Base-by-base conservation (phyloP, 495 filamentous ascomycete genomes). In the Parathielavia hyrcaniae region DNA sequence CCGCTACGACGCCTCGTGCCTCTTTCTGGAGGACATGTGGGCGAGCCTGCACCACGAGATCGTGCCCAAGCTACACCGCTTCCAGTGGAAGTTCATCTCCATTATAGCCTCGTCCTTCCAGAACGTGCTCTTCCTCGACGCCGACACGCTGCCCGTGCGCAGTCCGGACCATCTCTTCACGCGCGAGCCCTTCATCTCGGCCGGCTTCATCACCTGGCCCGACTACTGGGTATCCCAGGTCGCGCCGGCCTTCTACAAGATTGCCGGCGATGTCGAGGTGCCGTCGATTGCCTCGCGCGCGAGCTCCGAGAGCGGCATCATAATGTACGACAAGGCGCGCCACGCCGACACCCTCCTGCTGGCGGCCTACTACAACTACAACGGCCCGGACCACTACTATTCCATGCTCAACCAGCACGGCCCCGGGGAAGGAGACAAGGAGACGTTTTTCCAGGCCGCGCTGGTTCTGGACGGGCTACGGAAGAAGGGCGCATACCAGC, bases 341-440 rank as follows among this genome's bases (percentile, higher is more conserved):
- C 83, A 87, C 40, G 60, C 64, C 17, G 63, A 69, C 22, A 77
- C 79, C 1, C 67, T 86, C 5, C 67, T 85, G 1, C 77, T 86
- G 1, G 74, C 79, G 0, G 75, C 76, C 0, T 87, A 86, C 57
- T 86, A 87, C 68, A 86, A 86, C 61, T 77, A 76, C 59, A 80
- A 82, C 64, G 82, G 83, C 3, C 78, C 81, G 1, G 67, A 72
- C 0, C 75, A 80, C 57, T 86, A 82, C 67, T 86, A 83, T 67
- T 67, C 72, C 4, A 71, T 86, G 9, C 69, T 86, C 22, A 75
- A 75, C 8, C 83, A 83, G 63, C 79, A 80, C 10, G 79, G 72
- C 0, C 73, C 75, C 0, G 83, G 82, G 2, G 73, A 84, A 57
- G 83, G 83, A 3, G 84, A 86, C 65, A 86, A 86, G 66, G 84